Base-by-base conservation (phyloP, 371 early-diverging fungal species). In the Mucor mucedo region DNA sequence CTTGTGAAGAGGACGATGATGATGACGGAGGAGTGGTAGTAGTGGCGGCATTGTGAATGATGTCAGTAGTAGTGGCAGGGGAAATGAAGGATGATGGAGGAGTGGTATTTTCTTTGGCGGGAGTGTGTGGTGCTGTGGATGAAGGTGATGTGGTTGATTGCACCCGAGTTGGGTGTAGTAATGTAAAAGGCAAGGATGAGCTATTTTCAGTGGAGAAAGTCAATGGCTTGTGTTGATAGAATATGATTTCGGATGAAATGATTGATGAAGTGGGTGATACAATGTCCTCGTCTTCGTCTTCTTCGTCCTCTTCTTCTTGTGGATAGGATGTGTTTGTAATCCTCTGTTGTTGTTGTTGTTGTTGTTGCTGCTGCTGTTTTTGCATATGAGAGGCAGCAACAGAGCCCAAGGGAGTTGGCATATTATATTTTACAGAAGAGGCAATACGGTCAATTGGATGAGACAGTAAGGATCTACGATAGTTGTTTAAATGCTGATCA, bases 401-500 rank as follows among this genome's bases (percentile, higher is more conserved):
- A 11, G 65, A 40, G n/a, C 69, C 60, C n/a, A 69, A 52, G 10
- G 70, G 66, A 10, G 62, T 57, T 2, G 66, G 60, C 55, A 66
- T 57, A 30, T 62, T 62, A 27, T 66, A 66, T 56, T 59, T 66
- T 10, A 63, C 59, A 28, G 63, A 60, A 32, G 66, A 66, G 29
- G 32, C 33, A 11, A 54, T 16, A 32, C 42, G 53, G 2, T 60
- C 50, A 6, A 13, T 16, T 14, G 52, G 32, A 11, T 52, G 44
- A 10, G 56, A 55, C 16, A 59, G 58, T 29, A 71, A 57, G 7
- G 76, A 73, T 52, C 63, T 65, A 44, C 73, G 77, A 49, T 79
- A 77, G 42, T 79, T 77, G 11, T 63, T 70, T 16, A 79, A 49
- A 63, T 79, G 80, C 14, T 79, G 80, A 48, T 79, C 80, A 55